Base-by-base conservation (phyloP, 73 alveolate genomes). In the Uronychia setigera region DNA sequence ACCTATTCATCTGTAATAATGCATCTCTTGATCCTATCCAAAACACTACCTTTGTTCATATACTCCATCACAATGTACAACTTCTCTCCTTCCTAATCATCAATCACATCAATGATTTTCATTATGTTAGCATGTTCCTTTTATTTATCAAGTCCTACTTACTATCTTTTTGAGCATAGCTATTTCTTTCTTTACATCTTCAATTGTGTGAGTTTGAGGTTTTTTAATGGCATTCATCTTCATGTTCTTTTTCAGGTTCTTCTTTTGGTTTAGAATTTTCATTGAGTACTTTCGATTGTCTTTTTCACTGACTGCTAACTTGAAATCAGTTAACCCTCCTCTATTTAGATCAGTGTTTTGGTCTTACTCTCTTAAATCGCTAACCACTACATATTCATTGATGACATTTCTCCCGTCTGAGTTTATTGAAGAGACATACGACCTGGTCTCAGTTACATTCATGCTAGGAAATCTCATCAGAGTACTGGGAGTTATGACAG, bases 111-210 rank as follows among this genome's bases (percentile, higher is more conserved):
- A 86, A 59, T 35, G 33, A 90, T 31, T 60, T 85, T 33, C 1
- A 90, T 88, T 1, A 90, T 78, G 46, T 90, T 90, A 57, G 85
- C 87, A 58, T 90, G 95, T 5, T 87, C 87, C 29, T 85, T 80
- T 46, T 86, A 79, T 81, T 90, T 80, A 46, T 5, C n/a, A 19
- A 46, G 67, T 5, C n/a, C n/a, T 5, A 46, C 67, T 19, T 46
- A 46, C 67, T 5, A 46, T 5, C 67, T 46, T 46, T 19, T 46
- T 46, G 67, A 46, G 67, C n/a, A 46, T 46, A 5, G n/a, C 67
- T 11, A 46, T 46, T 19, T 46, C 67, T 19, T 46, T 46, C 19
- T 46, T 11, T 5, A 46, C 67, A 19, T 46, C 67, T 19, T 46
- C 67, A 5, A 46, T 5, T 5, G 67, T 46, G 67, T 46, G 67